Conservation (phyloP, 2,329 filamentous ascomycete genomes). For the Aspergillus oerlinghausenensis region DNA sequence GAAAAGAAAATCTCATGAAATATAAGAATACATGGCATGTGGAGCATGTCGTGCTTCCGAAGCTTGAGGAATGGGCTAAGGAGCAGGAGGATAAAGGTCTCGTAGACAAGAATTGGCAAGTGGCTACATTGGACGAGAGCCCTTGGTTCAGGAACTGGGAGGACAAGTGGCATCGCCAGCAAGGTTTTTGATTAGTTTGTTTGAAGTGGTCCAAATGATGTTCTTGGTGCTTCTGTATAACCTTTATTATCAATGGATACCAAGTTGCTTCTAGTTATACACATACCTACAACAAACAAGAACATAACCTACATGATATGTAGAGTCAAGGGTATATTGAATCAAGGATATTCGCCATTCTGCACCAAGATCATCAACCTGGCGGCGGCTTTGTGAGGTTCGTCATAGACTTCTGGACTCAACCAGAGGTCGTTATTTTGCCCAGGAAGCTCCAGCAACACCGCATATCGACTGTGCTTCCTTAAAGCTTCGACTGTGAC, state of each 20-base stretch:
- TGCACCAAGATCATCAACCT: background rate
- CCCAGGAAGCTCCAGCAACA: background rate
- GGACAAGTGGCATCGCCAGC: constrained; percentile 64
- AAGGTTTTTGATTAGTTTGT: constrained; percentile 49
- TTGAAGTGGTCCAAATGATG: background rate
- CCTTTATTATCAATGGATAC: background rate
- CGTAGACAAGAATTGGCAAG: constrained; percentile 60
- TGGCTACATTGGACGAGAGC: constrained; percentile 65
- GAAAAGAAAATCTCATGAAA: constrained; percentile 65
- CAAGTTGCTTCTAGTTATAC: background rate
- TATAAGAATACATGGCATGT: constrained; percentile 82
- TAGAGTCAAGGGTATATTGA: background rate
- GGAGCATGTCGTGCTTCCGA: constrained; percentile 66
- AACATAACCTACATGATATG: background rate
- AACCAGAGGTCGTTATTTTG: background rate
- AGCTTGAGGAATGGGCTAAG: constrained; percentile 57
- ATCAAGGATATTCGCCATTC: background rate
- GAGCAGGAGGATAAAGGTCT: constrained; percentile 63
- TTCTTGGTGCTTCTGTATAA: background rate
- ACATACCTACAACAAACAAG: background rate
- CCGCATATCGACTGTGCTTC: background rate
- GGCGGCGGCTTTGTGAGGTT: background rate
- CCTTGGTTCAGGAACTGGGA: constrained; percentile 76
- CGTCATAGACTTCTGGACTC: background rate
- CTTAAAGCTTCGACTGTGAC: background rate